These are phyloP conservation scores for Ceratocystis variospora DNA, from an alignment of 2,329 filamentous ascomycete genomes.

Conservation along the genomic window DNA sequence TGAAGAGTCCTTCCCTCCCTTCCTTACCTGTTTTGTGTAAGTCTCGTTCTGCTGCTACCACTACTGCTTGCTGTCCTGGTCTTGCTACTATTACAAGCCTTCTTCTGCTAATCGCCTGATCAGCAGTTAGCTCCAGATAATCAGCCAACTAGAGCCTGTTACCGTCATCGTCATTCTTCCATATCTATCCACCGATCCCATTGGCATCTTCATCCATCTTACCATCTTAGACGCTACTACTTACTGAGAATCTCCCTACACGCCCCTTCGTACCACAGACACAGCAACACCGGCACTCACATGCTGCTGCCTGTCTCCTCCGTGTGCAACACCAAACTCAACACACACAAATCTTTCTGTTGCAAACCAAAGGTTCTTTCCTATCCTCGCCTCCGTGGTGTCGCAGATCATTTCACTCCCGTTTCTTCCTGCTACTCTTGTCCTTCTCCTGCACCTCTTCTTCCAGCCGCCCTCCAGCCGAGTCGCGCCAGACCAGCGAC, in stretches of 20 bases:
- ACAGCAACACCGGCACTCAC: neutral
- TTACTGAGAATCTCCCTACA: neutral
- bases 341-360: neutral
- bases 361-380: neutral
- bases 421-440: neutral
- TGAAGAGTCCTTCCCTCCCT: too few relatives aligned
- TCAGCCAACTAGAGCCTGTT: neutral
- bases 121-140: neutral
- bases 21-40: neutral
- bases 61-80: too few relatives aligned
- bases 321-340: neutral
- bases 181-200: neutral
- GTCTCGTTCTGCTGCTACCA: neutral
- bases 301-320: neutral
- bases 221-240: neutral
- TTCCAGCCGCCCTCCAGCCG: neutral
- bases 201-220: neutral
- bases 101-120: neutral
- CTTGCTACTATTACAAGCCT: too few relatives aligned
- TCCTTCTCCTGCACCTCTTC: neutral
- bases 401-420: neutral
- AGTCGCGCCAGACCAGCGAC: neutral
- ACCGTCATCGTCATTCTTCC: constrained; percentile 2
- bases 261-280: neutral
- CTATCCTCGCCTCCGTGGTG: neutral